phyloP scores from a whole-genome alignment of 2,329 filamentous ascomycete species.

The Emericellopsis atlantica region DNA sequence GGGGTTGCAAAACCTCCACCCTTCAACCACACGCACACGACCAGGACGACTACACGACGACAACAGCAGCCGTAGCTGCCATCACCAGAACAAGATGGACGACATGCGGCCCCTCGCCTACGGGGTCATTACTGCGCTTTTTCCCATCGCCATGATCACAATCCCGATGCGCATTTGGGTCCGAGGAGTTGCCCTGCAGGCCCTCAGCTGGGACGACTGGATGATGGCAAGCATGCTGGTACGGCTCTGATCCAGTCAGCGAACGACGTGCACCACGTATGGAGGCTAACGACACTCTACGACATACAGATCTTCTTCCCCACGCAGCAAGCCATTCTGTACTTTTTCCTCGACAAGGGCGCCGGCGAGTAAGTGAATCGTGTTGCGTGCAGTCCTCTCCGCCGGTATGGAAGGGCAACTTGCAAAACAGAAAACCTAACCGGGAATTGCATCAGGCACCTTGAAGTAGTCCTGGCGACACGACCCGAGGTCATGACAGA shows the following conservation, averaged over 20 bases:
- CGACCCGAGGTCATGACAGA: neutral
- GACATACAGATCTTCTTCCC: neutral
- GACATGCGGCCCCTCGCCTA: neutral
- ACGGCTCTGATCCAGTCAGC: neutral
- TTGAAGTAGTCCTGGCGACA: neutral
- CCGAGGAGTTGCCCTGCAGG: neutral
- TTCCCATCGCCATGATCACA: neutral
- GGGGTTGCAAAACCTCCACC: too few relatives aligned
- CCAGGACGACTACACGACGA: neutral
- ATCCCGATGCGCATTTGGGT: conserved; percentile 1
- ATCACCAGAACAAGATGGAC: neutral
- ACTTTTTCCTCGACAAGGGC: neutral
- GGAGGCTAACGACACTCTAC: neutral
- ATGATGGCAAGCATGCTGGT: conserved; percentile 1
- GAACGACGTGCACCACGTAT: neutral
- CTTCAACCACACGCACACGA: too few relatives aligned
- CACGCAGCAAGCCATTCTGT: neutral
- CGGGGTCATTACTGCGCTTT: conserved; percentile 1
- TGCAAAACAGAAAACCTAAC: neutral
- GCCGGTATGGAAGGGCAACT: neutral
- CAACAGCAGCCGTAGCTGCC: neutral
- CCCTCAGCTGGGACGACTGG: conserved; percentile 1
- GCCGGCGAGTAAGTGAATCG: neutral
- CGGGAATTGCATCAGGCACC: neutral
- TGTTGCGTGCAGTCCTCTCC: neutral